Evolutionary conservation across 202 grass and related monocot genomes (phyloP), one percentile per base, ranked within the genome.

Genomic region (Saccharum hybrid): DNA sequence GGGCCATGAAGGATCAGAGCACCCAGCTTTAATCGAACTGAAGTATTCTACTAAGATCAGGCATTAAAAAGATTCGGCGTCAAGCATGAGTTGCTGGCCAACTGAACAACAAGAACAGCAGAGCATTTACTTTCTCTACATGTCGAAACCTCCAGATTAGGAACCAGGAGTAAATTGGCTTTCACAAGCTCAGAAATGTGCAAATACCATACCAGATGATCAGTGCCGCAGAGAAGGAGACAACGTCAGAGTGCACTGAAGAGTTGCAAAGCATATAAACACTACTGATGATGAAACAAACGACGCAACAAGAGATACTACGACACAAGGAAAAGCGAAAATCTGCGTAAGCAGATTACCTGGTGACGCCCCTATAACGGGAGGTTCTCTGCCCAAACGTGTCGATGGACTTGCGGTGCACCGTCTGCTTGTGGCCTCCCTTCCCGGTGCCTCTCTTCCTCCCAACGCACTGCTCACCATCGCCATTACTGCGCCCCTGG

Each of bases 301-400:
- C 14, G 49, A 38, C 67, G 51, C 39, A 52, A 22, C n/a, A 28
- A 66, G 66, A 67, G 28, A 41, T 57, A 77, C 45, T 26, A 26
- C 26, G 41, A 39, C 74, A 57, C 14, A 77, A 10, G 64, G 0
- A 78, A 51, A 78, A 22, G 40, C 1, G 31, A 9, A 33, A 79
- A 69, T 88, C 68, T 75, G 14, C 9, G 63, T 36, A 71, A 79
- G 85, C 82, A 72, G 71, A 64, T 83, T 52, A 98, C 96, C 96
- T 98, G 56, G 96, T 98, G 71, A 98, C 96, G 43, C 96, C 96
- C 76, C 96, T 87, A 9, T 96, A 98, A 82, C 93, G 91, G 42
- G 96, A 98, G 22, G 96, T 98, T 78, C 96, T 98, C 82, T 96
- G 90, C 61, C 96, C 96, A 81, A 98, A 98, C 81, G 93, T 95